Percentiles rank a stretch among this genome's conserved stretches.
phyloP scores from a whole-genome alignment of 2,329 filamentous ascomycete species.

The Didymella arachidicola region DNA sequence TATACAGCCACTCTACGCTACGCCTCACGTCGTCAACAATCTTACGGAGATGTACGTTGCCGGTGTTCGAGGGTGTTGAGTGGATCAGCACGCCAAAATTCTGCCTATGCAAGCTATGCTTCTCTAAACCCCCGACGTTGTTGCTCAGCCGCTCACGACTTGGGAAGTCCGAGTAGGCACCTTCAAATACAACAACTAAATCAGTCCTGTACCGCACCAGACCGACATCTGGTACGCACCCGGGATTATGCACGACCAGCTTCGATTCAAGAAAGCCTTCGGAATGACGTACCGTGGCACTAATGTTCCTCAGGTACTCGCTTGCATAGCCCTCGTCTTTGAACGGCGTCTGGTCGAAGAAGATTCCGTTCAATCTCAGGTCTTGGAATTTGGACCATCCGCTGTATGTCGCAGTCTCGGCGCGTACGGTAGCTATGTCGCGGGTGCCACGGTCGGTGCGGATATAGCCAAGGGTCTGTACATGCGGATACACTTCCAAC shows the following conservation, averaged over 20 bases:
- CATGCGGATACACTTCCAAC: conserved; percentile 55
- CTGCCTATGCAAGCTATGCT: conserved; percentile 22
- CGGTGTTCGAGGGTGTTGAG: conserved; percentile 25
- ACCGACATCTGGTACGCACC: conserved; percentile 27
- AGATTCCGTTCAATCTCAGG: conserved; percentile 55
- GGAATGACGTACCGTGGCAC: conserved; percentile 27
- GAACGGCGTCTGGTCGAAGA: conserved; percentile 59
- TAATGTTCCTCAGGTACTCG: conserved; percentile 36
- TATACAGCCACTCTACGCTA: conserved; percentile 34
- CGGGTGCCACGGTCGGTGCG: conserved; percentile 54
- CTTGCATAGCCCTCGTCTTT: conserved; percentile 17
- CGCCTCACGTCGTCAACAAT: conserved; percentile 32
- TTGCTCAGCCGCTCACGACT: conserved; percentile 16
- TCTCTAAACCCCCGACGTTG: conserved; percentile 15
- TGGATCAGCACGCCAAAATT: conserved; percentile 32
- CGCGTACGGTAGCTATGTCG: conserved; percentile 26
- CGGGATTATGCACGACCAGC: conserved; percentile 36
- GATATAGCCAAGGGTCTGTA: conserved; percentile 60
- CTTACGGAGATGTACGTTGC: conserved; percentile 27
- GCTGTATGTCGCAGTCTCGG: conserved; percentile 58
- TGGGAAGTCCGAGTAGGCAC: conserved; percentile 27
- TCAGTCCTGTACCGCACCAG: conserved; percentile 28
- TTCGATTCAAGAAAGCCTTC: conserved; percentile 26
- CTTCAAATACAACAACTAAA: conserved; percentile 37
- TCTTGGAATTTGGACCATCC: conserved; percentile 53